Percentiles rank a stretch among this genome's conserved stretches.
Evolutionary conservation across 345 rosid genomes (phyloP).

Genomic region (Aethionema arabicum): DNA sequence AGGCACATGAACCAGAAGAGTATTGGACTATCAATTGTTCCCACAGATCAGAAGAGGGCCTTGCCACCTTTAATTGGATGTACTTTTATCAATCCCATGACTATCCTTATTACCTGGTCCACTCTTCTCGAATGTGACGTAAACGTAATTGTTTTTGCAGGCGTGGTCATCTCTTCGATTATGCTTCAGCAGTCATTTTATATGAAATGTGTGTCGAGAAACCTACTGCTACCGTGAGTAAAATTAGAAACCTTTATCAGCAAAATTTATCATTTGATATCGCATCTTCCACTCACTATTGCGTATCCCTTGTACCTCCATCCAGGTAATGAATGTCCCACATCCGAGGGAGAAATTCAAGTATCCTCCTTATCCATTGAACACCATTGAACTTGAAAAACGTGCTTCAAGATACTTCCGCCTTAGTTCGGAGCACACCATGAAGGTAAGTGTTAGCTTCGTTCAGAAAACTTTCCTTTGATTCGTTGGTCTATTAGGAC

Average conservation of each 20-base stretch:
- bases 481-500: slow-evolving; percentile 14
- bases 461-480: slow-evolving; percentile 7
- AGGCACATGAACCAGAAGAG: slow-evolving; percentile 95
- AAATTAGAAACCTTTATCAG: slow-evolving; percentile 23
- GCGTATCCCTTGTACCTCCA: slow-evolving; percentile 19
- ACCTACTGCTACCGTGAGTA: slow-evolving; percentile 83
- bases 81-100: slow-evolving; percentile 38
- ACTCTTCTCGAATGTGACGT: slow-evolving; percentile 20
- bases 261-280: slow-evolving; percentile 15
- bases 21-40: slow-evolving; percentile 90
- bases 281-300: slow-evolving; percentile 20
- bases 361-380: slow-evolving; percentile 93
- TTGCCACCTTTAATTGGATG: slow-evolving; percentile 84
- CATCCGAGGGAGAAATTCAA: slow-evolving; percentile 71
- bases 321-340: slow-evolving; percentile 77
- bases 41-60: slow-evolving; percentile 75
- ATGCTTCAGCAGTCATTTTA: slow-evolving; percentile 65
- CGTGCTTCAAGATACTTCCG: slow-evolving; percentile 94
- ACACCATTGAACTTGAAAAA: slow-evolving; percentile 92
- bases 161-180: slow-evolving; percentile 95
- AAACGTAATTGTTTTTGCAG: slow-evolving; percentile 45
- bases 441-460: slow-evolving; percentile 59
- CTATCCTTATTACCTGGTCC: slow-evolving; percentile 15
- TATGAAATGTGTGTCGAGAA: slow-evolving; percentile 95
- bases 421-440: slow-evolving; percentile 93